Percentiles rank a stretch among this genome's conserved stretches.
Conservation (phyloP, 176 grass and related monocot species). For the Hyparrhenia diplandra region DNA sequence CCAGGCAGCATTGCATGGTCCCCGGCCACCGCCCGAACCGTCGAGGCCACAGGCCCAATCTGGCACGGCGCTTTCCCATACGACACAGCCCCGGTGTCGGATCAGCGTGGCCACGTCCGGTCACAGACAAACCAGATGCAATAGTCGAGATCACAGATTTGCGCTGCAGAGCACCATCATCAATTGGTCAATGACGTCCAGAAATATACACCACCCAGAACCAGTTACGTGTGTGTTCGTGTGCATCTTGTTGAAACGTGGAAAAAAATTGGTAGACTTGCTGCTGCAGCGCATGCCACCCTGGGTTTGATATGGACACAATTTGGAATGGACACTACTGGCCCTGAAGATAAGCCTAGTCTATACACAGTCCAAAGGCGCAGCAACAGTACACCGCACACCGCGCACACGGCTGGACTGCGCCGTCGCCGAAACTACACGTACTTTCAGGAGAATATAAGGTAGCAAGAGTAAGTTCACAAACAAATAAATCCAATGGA, state of each 20-base stretch:
- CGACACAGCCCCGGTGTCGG: background rate
- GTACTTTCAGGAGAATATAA: too few species aligned
- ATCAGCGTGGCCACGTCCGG: background rate
- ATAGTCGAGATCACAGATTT: background rate
- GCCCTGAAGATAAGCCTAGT: background rate
- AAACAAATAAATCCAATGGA: background rate
- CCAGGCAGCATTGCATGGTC: conserved; percentile 11
- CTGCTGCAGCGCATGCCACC: background rate
- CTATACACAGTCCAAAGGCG: too few species aligned
- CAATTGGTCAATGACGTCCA: background rate
- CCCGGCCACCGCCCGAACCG: background rate
- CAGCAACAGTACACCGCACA: background rate
- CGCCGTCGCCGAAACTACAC: background rate
- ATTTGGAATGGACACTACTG: background rate
- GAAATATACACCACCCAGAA: background rate
- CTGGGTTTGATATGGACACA: background rate
- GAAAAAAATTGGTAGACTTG: background rate
- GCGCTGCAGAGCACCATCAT: background rate
- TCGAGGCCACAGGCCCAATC: background rate
- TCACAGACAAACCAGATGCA: too few species aligned
- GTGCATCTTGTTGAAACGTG: background rate
- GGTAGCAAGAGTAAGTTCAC: background rate
- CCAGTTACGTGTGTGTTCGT: background rate
- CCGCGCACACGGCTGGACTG: background rate
- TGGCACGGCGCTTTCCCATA: background rate